Evolutionary conservation across 148 eudicot species (phyloP), one percentile per base, ranked within the genome.

Genomic region (Rhododendron kiyosumense): DNA sequence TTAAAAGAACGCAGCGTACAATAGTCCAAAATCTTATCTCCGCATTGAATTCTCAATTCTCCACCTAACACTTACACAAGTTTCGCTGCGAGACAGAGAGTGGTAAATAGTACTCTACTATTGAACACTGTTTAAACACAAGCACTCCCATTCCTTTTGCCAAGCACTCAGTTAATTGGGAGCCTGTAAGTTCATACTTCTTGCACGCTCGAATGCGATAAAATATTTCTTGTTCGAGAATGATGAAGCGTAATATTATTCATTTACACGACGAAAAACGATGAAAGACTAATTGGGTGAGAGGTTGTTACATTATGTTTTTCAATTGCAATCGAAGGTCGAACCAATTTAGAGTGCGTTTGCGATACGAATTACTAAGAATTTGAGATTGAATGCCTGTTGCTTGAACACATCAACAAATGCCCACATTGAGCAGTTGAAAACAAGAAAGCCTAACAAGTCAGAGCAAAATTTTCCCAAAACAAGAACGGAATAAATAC

Each of bases 391-490:
- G 26, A 59, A 59, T 59, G 26, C 24, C 67, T 32, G 22, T 59
- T 26, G 32, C 30, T 65, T 65, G 73, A 26, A 26, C 30, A 26
- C 74, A 67, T 63, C 71, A 63, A 24, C 43, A 32, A 30, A 2
- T 36, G 45, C 46, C 43, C 24, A 17, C 9, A 75, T 18, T 20
- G 5, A 8, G 81, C 81, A 81, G 12, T 81, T 7, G 52, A 51
- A 81, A 82, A 85, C 32, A n/a, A 46, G 43, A 83, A 82, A 18
- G 69, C 49, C 8, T 24, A 30, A 5, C 83, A 85, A 86, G 87
- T 86, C 85, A 85, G 89, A 54, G 61, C 83, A 82, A 85, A 81
- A 78, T 30, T 82, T 88, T 83, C 89, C 87, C 74, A 88, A 75
- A 88, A 81, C 45, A 17, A 71, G 74, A 14, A 81, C 2, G 81